Evolutionary conservation across 2,329 filamentous ascomycete genomes (phyloP).

Genomic region (Botryosphaeria agaves): DNA sequence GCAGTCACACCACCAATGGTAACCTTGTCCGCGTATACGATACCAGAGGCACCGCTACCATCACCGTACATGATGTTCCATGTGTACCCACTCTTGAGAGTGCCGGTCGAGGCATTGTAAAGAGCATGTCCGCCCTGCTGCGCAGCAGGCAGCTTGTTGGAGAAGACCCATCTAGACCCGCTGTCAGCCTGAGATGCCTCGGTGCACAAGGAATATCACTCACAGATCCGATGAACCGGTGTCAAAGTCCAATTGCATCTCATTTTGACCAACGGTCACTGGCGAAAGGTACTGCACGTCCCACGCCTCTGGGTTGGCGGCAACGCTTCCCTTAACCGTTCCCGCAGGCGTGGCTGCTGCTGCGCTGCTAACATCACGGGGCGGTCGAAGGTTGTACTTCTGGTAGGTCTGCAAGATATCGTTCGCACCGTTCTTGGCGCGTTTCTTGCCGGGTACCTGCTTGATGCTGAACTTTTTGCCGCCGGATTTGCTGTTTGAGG

Average conservation of each 20-base stretch:
- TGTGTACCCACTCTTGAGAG: constrained; percentile 20
- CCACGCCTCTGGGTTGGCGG: constrained; percentile 19
- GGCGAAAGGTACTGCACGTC: constrained; percentile 29
- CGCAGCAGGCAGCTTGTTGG: constrained; percentile 33
- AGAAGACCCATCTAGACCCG: constrained; percentile 43
- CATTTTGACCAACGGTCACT: constrained; percentile 37
- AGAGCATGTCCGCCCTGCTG: constrained; percentile 36
- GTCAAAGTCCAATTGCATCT: constrained; percentile 51
- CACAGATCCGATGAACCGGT: constrained; percentile 53
- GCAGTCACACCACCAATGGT: constrained; percentile 42
- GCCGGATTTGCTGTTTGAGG: no score
- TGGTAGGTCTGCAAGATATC: constrained; percentile 21
- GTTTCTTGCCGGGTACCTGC: constrained; percentile 12
- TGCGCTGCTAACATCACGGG: constrained; percentile 10
- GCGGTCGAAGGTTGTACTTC: constrained; percentile 18
- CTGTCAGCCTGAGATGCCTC: neutral
- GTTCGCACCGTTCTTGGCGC: constrained; percentile 19
- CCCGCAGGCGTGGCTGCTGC: constrained; percentile 12
- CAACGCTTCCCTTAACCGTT: constrained; percentile 18
- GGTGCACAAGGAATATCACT: constrained; percentile 11
- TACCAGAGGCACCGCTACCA: constrained; percentile 42
- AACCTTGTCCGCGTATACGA: constrained; percentile 49
- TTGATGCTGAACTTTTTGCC: constrained; percentile 11
- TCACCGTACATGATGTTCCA: constrained; percentile 52
- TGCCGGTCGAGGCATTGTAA: constrained; percentile 30